Evolutionary conservation across 2,329 filamentous ascomycete species (phyloP).

Genomic region (Penicillium sumatraense): DNA sequence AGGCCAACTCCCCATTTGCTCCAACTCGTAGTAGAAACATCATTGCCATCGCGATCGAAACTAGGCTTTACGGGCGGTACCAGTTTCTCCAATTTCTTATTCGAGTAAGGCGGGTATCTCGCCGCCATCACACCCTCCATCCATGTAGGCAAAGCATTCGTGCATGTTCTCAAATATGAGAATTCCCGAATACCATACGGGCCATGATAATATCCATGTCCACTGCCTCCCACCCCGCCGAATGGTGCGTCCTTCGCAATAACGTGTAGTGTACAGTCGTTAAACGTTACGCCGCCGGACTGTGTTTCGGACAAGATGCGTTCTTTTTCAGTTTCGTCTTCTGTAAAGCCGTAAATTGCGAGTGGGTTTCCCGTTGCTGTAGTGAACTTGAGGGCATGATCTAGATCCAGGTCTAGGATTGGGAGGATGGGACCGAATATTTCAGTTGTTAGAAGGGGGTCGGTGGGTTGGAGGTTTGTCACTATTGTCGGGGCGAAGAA

Average conservation of each 20-base stretch:
- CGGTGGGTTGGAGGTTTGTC: constrained; percentile 38
- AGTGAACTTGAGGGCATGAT: constrained; percentile 34
- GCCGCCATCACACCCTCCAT: constrained; percentile 20
- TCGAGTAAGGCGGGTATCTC: constrained; percentile 24
- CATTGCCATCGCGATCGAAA: constrained; percentile 25
- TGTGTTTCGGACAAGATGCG: constrained; percentile 35
- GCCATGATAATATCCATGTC: constrained; percentile 56
- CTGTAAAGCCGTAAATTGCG: constrained; percentile 49
- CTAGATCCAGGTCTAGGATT: constrained; percentile 37
- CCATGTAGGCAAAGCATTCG: constrained; percentile 23
- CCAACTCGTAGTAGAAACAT: constrained; percentile 4
- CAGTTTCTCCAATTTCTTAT: constrained; percentile 18
- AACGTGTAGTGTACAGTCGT: constrained; percentile 54
- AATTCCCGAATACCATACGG: constrained; percentile 52
- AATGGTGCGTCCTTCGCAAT: constrained; percentile 51
- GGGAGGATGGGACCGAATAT: constrained; percentile 53
- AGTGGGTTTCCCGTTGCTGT: constrained; percentile 36
- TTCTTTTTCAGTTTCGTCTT: constrained; percentile 40
- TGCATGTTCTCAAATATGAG: constrained; percentile 35
- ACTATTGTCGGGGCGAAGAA: constrained; percentile 48
- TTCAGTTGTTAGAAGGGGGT: constrained; percentile 51
- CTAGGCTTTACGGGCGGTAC: constrained; percentile 9
- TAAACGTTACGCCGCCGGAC: constrained; percentile 58
- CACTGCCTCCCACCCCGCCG: constrained; percentile 57
- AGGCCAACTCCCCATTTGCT: constrained; percentile 19